phyloP scores from a whole-genome alignment of 2,329 filamentous ascomycete species.

The Colletotrichum lindemuthianum region DNA sequence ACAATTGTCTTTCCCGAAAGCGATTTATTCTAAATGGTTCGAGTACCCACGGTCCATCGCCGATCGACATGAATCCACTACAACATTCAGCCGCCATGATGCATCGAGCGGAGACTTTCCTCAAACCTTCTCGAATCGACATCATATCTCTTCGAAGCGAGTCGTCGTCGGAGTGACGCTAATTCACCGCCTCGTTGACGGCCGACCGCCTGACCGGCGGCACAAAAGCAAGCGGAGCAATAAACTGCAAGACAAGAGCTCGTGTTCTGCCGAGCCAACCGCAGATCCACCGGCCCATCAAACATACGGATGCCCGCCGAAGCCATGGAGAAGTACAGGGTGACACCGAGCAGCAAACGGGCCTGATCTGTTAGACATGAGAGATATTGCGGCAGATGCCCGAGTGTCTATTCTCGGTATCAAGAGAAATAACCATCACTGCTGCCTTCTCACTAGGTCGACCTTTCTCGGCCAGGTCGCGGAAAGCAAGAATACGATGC shows the following conservation, averaged over 20 bases:
- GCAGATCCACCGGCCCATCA: conserved; percentile 20
- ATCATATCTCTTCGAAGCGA: not conserved
- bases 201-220: not conserved
- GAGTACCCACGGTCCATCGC: not conserved
- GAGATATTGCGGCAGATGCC: conserved; percentile 3
- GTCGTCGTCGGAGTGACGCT: not conserved
- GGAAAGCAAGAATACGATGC: not conserved
- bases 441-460: not conserved
- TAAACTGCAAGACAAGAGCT: conserved; percentile 18
- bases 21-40: not conserved
- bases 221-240: conserved; percentile 23
- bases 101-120: not conserved
- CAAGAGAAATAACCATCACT: not conserved
- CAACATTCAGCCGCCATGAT: not conserved
- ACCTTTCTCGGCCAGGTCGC: conserved; percentile 1
- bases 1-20: no score
- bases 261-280: conserved; percentile 32
- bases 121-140: not conserved
- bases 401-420: conserved; percentile 12
- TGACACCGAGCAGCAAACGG: not conserved
- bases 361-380: conserved; percentile 4
- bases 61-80: conserved; percentile 12
- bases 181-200: conserved; percentile 18
- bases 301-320: conserved; percentile 4
- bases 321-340: conserved; percentile 12